Evolutionary conservation across 1,284 basidiomycete genomes (phyloP).

Genomic region (Moesziomyces sp.): DNA sequence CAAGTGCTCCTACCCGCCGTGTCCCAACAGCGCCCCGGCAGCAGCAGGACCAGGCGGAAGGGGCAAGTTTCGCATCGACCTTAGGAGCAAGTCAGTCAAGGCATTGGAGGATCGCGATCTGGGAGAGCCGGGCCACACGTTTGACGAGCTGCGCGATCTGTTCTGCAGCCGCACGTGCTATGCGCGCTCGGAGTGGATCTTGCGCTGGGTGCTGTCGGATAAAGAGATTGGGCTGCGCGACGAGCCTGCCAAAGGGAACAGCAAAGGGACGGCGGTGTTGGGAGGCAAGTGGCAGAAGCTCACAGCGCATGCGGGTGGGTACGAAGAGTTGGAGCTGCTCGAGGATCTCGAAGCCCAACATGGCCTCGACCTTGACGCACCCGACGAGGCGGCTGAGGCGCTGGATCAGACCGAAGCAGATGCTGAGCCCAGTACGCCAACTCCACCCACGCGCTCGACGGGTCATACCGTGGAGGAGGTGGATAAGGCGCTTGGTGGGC

Average conservation of each 20-base stretch:
- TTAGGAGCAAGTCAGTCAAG: slow-evolving; percentile 17
- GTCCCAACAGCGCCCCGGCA: slow-evolving; percentile 18
- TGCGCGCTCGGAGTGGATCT: slow-evolving; percentile 40
- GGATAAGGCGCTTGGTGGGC: slow-evolving; percentile 10
- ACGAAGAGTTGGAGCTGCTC: slow-evolving; percentile 36
- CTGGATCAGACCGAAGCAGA: not conserved
- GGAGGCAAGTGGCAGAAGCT: slow-evolving; percentile 85
- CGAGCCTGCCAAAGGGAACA: slow-evolving; percentile 73
- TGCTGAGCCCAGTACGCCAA: not conserved
- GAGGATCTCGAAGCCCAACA: slow-evolving; percentile 35
- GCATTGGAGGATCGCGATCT: slow-evolving; percentile 22
- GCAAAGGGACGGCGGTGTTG: slow-evolving; percentile 77
- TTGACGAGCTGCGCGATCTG: slow-evolving; percentile 18
- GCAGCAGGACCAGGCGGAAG: not conserved
- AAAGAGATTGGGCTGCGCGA: slow-evolving; percentile 16
- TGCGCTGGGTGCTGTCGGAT: slow-evolving; percentile 40
- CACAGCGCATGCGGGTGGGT: slow-evolving; percentile 86
- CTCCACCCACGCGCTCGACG: no score
- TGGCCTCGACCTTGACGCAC: slow-evolving; percentile 8
- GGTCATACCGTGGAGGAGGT: not conserved
- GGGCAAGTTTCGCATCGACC: slow-evolving; percentile 23
- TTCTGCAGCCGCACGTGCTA: slow-evolving; percentile 36
- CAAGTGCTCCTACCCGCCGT: slow-evolving; percentile 31
- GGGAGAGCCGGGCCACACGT: slow-evolving; percentile 31
- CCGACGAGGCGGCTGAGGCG: not conserved